These are phyloP conservation scores for Alternaria tenuissima DNA, from an alignment of 2,329 filamentous ascomycete genomes.

Conservation along the genomic window DNA sequence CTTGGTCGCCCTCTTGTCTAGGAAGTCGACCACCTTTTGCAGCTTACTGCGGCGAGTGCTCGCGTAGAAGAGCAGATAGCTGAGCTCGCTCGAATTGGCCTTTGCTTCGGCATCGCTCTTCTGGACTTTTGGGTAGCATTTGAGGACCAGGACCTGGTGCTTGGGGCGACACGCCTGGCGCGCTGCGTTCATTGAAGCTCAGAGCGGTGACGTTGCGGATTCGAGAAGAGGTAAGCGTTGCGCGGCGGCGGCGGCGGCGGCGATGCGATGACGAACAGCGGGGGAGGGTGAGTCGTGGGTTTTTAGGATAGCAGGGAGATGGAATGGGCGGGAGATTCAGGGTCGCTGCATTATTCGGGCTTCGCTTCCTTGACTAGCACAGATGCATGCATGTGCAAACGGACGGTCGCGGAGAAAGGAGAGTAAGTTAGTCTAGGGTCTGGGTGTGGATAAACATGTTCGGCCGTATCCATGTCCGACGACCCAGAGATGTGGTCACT, in stretches of 20 bases:
- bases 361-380: background rate
- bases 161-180: slow-evolving; percentile 79
- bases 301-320: slow-evolving; percentile 4
- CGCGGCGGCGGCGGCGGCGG: slow-evolving; percentile 2
- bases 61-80: slow-evolving; percentile 96
- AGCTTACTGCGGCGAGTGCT: slow-evolving; percentile 94
- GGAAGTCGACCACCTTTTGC: slow-evolving; percentile 91
- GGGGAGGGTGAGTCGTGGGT: background rate
- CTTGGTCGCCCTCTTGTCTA: slow-evolving; percentile 90
- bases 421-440: background rate
- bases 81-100: slow-evolving; percentile 95
- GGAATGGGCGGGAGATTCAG: slow-evolving; percentile 4
- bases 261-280: slow-evolving; percentile 6
- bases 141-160: slow-evolving; percentile 94
- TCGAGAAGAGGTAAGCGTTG: slow-evolving; percentile 9
- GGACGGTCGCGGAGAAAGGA: slow-evolving; percentile 11
- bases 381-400: slow-evolving; percentile 1
- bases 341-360: slow-evolving; percentile 11
- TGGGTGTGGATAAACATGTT: slow-evolving; percentile 19
- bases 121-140: slow-evolving; percentile 92
- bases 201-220: slow-evolving; percentile 6
- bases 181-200: slow-evolving; percentile 61
- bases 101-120: slow-evolving; percentile 90
- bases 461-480: slow-evolving; percentile 21
- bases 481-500: slow-evolving; percentile 27